Conservation (phyloP, 257 asterid species). For the Solanum lycopersicoides region DNA sequence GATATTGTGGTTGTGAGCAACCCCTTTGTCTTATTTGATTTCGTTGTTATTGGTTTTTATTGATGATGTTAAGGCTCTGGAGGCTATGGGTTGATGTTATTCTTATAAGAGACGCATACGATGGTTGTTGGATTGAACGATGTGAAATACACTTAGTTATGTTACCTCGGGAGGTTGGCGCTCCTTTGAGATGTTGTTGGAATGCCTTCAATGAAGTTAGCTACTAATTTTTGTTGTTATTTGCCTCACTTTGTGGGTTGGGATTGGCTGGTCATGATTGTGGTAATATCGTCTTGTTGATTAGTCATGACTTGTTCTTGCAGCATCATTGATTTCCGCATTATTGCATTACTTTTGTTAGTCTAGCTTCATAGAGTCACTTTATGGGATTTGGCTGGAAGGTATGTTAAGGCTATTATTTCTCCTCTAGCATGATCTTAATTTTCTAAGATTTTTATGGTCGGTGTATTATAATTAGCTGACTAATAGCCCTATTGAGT, state of each 20-base stretch:
- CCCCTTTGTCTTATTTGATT: background rate
- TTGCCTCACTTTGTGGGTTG: too few relatives aligned
- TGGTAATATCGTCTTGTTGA: too few relatives aligned
- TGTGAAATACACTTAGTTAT: background rate
- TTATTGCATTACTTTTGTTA: too few relatives aligned
- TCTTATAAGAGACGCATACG: too few relatives aligned
- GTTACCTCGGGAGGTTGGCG: background rate
- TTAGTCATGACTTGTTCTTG: too few relatives aligned
- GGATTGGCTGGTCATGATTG: too few relatives aligned
- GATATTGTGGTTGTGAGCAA: background rate
- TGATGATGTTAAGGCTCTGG: background rate
- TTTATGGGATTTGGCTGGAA: too few relatives aligned
- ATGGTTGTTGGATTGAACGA: background rate
- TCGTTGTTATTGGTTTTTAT: too few relatives aligned
- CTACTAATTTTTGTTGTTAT: too few relatives aligned
- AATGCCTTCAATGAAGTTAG: background rate
- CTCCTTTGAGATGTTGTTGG: background rate
- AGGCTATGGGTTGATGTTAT: background rate
- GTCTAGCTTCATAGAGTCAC: too few relatives aligned
- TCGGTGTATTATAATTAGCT: background rate
- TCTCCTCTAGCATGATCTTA: background rate
- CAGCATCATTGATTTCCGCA: too few relatives aligned
- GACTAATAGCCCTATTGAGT: background rate
- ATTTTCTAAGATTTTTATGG: background rate
- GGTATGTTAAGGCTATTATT: background rate